phyloP scores from a whole-genome alignment of 345 rosid genomes.

The Eucalyptus coolabah region DNA sequence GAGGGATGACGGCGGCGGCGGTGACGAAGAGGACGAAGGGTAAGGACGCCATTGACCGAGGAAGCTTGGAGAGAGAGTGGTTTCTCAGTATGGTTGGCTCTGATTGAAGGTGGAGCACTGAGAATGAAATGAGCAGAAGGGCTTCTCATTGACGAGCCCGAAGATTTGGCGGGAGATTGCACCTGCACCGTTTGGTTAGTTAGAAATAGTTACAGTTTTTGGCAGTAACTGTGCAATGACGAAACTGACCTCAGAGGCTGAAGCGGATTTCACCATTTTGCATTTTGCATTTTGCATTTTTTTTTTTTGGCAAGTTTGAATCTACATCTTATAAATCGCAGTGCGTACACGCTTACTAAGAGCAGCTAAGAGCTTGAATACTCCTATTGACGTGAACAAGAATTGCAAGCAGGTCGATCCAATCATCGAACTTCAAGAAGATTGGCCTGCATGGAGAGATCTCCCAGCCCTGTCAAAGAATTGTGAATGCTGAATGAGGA shows the following conservation, averaged over 20 bases:
- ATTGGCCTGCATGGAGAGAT: background rate
- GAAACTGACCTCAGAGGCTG: background rate
- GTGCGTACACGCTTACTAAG: background rate
- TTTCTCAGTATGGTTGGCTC: background rate
- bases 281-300: background rate
- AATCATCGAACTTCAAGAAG: background rate
- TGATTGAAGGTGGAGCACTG: background rate
- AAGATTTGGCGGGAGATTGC: background rate
- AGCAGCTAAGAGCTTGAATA: background rate
- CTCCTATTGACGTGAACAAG: background rate
- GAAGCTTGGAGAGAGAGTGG: background rate
- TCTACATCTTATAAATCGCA: background rate
- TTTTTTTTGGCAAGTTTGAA: background rate
- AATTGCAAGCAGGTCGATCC: background rate
- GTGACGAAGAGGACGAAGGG: background rate
- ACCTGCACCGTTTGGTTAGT: background rate
- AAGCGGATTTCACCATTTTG: background rate
- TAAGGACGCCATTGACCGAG: constrained; percentile 5
- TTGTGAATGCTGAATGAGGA: background rate
- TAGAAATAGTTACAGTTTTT: background rate
- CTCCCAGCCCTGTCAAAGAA: background rate
- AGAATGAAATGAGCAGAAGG: background rate
- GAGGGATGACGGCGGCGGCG: background rate
- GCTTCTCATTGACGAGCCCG: background rate
- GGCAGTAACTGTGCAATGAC: background rate